phyloP scores from a whole-genome alignment of 768 basidiomycete genomes.

The Coprinopsis cinerea region DNA sequence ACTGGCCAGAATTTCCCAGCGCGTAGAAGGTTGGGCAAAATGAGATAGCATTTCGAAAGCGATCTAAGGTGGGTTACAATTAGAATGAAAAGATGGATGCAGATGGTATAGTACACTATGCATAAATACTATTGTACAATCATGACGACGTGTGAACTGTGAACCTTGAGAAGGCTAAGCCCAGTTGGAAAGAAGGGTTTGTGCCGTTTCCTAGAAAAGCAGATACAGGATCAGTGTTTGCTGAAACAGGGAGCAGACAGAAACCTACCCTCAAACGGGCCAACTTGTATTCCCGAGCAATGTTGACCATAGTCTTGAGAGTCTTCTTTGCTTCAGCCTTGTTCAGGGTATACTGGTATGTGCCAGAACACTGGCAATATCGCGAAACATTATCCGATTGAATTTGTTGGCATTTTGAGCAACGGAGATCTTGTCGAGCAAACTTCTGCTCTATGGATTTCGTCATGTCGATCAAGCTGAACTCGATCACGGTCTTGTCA shows the following conservation, averaged over 20 bases:
- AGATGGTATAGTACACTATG: too few species aligned
- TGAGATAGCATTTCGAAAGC: too few species aligned
- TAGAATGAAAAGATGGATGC: too few species aligned
- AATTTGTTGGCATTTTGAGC: constrained; percentile 85
- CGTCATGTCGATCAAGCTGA: constrained; percentile 74
- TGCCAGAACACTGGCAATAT: constrained; percentile 85
- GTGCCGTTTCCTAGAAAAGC: too few species aligned
- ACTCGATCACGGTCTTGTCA: constrained; percentile 84
- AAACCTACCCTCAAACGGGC: constrained; percentile 59
- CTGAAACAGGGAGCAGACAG: not conserved
- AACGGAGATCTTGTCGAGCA: constrained; percentile 86
- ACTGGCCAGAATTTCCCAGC: too few species aligned
- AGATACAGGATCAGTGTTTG: too few species aligned
- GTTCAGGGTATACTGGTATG: constrained; percentile 66
- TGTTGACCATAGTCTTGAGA: constrained; percentile 78
- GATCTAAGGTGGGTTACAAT: too few species aligned
- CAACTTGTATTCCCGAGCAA: constrained; percentile 70
- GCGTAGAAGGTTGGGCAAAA: too few species aligned
- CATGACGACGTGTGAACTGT: too few species aligned
- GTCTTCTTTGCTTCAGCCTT: constrained; percentile 67
- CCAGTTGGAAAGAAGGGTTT: too few species aligned
- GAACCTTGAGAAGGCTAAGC: too few species aligned
- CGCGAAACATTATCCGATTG: constrained; percentile 83
- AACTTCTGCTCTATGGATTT: constrained; percentile 65
- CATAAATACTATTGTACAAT: too few species aligned